Evolutionary conservation across 2,329 filamentous ascomycete genomes (phyloP), one percentile per base, ranked within the genome.

Genomic region (Microdochium paspali): DNA sequence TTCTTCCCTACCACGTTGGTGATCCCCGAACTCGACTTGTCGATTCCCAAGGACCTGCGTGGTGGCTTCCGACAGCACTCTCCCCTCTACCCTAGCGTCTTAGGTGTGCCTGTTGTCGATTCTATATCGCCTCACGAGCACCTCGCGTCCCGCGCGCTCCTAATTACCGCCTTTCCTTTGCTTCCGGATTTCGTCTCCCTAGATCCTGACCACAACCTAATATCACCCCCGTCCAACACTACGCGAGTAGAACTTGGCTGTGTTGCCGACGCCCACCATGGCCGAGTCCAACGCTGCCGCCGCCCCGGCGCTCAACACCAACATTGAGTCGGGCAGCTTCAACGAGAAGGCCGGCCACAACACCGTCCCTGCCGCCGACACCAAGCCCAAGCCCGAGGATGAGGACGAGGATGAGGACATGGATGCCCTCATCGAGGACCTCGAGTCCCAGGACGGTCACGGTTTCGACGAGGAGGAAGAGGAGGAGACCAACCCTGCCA

Each of bases 321-420:
- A 76, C 64, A 82, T 84, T 59, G 79, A 82, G 64, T 76, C 76
- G 55, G 80, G 79, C 55, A 68, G 72, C 62, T 83, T 84, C 64
- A 74, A 82, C 64, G 81, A 85, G 72, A 84, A 84, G 72, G 67
- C 66, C 49, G 68, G 63, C 28, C 59, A 60, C 47, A 58, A 66
- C 49, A 60, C 64, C 51, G 53, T 61, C 35, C 53, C 64, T 39
- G 52, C 63, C 42, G n/a, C 23, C 23, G 35, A 40, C 50, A 64
- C 65, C 60, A 66, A 68, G 58, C 58, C 61, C 50, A 71, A 69
- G 59, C 63, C 60, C 21, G 70, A 77, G 25, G 82, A 83, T 5
- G 84, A 87, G 44, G 84, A 90, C 21, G 85, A 87, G 43, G 85
- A 89, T 58, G 85, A 89, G 70, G 85, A 91, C 64, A 89, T 95